Percentiles rank a stretch among this genome's conserved stretches.
Conservation (phyloP, 1,284 basidiomycete genomes). For the Cerioporus squamosus region DNA sequence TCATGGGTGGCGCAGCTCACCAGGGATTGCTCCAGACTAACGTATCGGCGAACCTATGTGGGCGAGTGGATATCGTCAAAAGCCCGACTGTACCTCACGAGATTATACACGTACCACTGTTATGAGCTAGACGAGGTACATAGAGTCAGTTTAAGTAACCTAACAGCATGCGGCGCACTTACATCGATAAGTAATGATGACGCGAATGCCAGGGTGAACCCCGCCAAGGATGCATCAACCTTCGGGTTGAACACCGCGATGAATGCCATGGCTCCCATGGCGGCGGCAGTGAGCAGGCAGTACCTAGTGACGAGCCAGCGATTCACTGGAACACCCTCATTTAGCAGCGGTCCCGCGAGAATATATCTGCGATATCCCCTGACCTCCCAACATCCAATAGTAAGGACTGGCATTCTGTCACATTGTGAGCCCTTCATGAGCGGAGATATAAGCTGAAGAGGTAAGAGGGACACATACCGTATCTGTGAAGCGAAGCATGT, state of each 20-base stretch:
- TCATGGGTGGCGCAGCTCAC: constrained; percentile 41
- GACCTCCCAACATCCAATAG: constrained; percentile 89
- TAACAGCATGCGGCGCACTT: constrained; percentile 35
- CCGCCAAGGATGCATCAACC: constrained; percentile 79
- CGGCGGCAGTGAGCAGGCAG: constrained; percentile 74
- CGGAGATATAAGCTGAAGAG: too few species aligned
- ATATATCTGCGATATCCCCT: constrained; percentile 24
- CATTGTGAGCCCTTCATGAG: not conserved
- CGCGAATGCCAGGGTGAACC: constrained; percentile 85
- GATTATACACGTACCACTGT: not conserved
- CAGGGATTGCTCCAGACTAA: constrained; percentile 93
- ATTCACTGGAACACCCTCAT: constrained; percentile 55
- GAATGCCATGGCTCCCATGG: constrained; percentile 74
- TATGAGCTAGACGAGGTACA: too few species aligned
- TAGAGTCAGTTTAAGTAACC: too few species aligned
- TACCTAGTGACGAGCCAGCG: constrained; percentile 83
- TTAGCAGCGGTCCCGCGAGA: too few species aligned
- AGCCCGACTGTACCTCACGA: not conserved
- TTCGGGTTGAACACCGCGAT: constrained; percentile 72
- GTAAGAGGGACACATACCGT: constrained; percentile 44
- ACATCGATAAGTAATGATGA: constrained; percentile 76
- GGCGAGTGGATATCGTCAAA: too few species aligned
- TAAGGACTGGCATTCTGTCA: constrained; percentile 74
- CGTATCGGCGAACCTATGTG: constrained; percentile 62
- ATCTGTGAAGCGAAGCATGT: constrained; percentile 86